Conservation (phyloP, 176 grass and related monocot species). For the Eremochloa ophiuroides region DNA sequence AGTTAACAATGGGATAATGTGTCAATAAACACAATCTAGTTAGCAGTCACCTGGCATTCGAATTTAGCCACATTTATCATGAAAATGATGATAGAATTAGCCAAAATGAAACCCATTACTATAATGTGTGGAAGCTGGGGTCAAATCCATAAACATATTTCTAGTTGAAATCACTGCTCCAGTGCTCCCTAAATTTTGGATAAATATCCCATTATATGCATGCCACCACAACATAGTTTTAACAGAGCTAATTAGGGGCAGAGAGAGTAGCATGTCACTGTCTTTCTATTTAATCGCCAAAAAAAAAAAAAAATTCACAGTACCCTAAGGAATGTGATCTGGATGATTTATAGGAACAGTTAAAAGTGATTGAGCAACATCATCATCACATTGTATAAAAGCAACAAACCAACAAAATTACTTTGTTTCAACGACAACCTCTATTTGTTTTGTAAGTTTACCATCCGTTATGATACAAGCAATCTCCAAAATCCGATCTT, state of each 20-base stretch:
- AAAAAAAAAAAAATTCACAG: neutral
- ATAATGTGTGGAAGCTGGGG: neutral
- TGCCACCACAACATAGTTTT: neutral
- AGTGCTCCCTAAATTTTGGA: neutral
- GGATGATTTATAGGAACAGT: neutral
- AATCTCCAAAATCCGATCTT: conserved; percentile 89
- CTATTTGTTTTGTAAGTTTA: conserved; percentile 78
- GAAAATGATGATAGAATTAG: neutral
- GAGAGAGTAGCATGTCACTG: neutral
- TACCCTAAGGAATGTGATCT: neutral
- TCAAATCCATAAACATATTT: neutral
- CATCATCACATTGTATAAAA: neutral
- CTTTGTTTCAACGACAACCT: conserved; percentile 35
- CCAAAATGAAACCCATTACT: neutral
- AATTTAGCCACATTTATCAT: neutral
- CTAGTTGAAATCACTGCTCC: neutral
- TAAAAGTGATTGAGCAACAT: neutral
- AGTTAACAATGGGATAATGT: neutral
- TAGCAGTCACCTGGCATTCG: neutral
- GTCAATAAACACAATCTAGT: neutral
- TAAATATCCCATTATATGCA: neutral
- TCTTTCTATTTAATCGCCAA: neutral
- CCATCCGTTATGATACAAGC: conserved; percentile 88
- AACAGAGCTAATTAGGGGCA: neutral
- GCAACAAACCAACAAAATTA: conserved; percentile 13